Percentiles rank a stretch among this genome's conserved stretches.
phyloP scores from a whole-genome alignment of 2,329 filamentous ascomycete genomes.

The Arachnomyces sp. region DNA sequence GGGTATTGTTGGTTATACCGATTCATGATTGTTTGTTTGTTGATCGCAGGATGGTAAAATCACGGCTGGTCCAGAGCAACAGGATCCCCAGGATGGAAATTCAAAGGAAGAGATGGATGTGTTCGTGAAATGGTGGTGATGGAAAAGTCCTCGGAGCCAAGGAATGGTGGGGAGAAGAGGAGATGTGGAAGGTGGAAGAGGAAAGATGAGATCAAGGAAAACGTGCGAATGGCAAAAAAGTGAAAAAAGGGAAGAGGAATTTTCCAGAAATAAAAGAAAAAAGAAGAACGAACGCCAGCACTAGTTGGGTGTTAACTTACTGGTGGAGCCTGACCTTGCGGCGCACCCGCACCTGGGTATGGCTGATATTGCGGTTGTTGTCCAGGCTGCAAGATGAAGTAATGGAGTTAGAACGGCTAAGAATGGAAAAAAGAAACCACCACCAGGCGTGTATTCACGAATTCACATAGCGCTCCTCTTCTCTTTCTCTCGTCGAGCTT shows the following conservation, averaged over 20 bases:
- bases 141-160: too few relatives aligned
- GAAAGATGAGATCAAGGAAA: conserved; percentile 5
- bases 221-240: conserved; percentile 5
- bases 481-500: conserved; percentile 4
- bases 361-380: conserved; percentile 51
- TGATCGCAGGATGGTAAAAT: not conserved
- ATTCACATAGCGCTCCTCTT: conserved; percentile 4
- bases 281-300: too few relatives aligned
- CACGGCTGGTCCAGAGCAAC: conserved; percentile 10
- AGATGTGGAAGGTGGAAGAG: conserved; percentile 2
- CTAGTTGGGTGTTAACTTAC: conserved; percentile 27
- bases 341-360: conserved; percentile 45
- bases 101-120: too few relatives aligned
- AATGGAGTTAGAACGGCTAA: conserved; percentile 3
- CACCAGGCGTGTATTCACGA: conserved; percentile 1
- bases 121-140: conserved; percentile 6
- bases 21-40: conserved; percentile 24
- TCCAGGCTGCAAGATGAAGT: conserved; percentile 27
- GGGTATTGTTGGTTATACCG: conserved; percentile 30
- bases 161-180: conserved; percentile 9
- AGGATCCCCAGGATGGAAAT: not conserved
- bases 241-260: conserved; percentile 4
- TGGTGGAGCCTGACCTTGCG: conserved; percentile 21
- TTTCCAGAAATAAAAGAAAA: conserved; percentile 7
- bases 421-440: conserved; percentile 13